Evolutionary conservation across 768 basidiomycete species (phyloP).

Genomic region (Royoungia palumana): DNA sequence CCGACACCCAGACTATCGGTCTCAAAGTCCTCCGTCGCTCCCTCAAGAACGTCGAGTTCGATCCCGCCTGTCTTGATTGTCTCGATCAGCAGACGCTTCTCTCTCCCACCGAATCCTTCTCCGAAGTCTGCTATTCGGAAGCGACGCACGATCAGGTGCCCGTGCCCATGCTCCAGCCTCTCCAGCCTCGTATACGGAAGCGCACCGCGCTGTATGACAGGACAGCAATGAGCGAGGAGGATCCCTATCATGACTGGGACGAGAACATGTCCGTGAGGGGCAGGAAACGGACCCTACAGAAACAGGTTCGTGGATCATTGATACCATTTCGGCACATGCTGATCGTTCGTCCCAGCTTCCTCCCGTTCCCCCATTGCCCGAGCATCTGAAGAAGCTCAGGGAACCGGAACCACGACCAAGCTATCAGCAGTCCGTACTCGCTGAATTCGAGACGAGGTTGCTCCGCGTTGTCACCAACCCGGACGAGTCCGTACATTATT

Average conservation of each 20-base stretch:
- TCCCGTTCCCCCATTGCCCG: slow-evolving; percentile 26
- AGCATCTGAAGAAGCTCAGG: slow-evolving; percentile 20
- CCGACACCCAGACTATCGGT: slow-evolving; percentile 26
- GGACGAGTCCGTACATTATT: slow-evolving; percentile 32
- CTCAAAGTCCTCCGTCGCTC: slow-evolving; percentile 34
- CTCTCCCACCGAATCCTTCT: slow-evolving; percentile 40
- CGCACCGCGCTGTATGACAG: slow-evolving; percentile 27
- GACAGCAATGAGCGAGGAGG: slow-evolving; percentile 34
- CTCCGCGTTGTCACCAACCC: slow-evolving; percentile 27
- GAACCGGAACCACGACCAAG: slow-evolving; percentile 18
- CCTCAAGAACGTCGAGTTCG: slow-evolving; percentile 37
- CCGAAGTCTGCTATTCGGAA: slow-evolving; percentile 40
- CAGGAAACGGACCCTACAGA: slow-evolving; percentile 1
- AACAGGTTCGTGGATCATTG: slow-evolving; percentile 19
- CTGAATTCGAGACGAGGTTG: slow-evolving; percentile 29
- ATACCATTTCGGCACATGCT: background rate
- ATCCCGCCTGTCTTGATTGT: slow-evolving; percentile 38
- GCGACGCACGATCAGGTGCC: slow-evolving; percentile 35
- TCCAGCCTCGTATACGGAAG: slow-evolving; percentile 33
- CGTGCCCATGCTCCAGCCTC: slow-evolving; percentile 29
- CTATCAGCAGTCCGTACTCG: slow-evolving; percentile 31
- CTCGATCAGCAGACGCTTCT: slow-evolving; percentile 43
- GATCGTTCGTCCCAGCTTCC: slow-evolving; percentile 19
- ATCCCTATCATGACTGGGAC: slow-evolving; percentile 35
- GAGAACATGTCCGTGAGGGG: slow-evolving; percentile 32